phyloP scores from a whole-genome alignment of 768 basidiomycete species.

The Holtermanniella nyarrowii region DNA sequence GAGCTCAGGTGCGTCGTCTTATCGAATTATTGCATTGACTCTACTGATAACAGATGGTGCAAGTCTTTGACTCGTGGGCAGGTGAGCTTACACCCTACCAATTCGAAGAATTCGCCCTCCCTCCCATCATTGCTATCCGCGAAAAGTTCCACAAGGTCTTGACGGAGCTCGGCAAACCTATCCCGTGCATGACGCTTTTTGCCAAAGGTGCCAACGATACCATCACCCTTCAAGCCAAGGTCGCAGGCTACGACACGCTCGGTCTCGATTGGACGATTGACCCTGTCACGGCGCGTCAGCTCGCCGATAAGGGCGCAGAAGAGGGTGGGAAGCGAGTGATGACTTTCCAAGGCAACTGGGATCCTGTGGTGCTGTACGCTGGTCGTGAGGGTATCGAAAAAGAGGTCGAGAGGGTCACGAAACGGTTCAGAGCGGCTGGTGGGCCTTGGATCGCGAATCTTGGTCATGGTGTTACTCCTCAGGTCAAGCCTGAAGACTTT shows the following conservation, averaged over 20 bases:
- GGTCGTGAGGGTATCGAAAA: conserved; percentile 74
- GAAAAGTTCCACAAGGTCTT: conserved; percentile 56
- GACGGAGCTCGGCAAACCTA: conserved; percentile 47
- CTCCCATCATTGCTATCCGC: conserved; percentile 64
- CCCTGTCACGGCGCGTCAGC: conserved; percentile 44
- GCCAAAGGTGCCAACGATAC: conserved; percentile 85
- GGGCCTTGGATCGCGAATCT: conserved; percentile 93
- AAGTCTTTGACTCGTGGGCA: conserved; percentile 96
- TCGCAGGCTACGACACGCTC: conserved; percentile 67
- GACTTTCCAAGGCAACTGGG: conserved; percentile 71
- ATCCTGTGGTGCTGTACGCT: conserved; percentile 77
- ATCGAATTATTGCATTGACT: not conserved
- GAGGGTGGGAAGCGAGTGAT: conserved; percentile 46
- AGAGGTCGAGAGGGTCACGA: conserved; percentile 71
- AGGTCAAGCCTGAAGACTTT: conserved; percentile 86
- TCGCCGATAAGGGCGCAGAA: conserved; percentile 36
- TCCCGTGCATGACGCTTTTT: conserved; percentile 78
- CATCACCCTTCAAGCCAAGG: conserved; percentile 51
- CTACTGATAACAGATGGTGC: conserved; percentile 56
- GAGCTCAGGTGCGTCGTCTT: conserved; percentile 66
- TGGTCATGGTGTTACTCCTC: conserved; percentile 94
- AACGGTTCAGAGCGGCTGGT: conserved; percentile 55
- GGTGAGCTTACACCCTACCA: conserved; percentile 83
- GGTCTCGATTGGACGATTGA: conserved; percentile 88
- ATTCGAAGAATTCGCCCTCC: conserved; percentile 72